A percentile compares a stretch with the other conserved stretches of the same genome.
Evolutionary conservation across 2,329 filamentous ascomycete species (phyloP).

Genomic region (Xylariaceae sp.): DNA sequence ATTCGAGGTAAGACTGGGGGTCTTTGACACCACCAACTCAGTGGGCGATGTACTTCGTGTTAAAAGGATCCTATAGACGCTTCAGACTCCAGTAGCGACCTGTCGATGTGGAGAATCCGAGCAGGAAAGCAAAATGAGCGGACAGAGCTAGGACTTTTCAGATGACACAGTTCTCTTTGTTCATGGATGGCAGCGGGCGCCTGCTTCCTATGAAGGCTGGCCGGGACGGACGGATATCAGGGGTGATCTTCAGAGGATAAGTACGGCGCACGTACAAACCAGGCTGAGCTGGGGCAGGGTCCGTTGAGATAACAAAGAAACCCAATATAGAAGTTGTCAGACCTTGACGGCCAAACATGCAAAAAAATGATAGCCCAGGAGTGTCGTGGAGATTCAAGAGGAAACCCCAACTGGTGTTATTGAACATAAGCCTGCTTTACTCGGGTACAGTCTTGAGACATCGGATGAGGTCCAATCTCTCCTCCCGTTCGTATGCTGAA

Average conservation of each 20-base stretch:
- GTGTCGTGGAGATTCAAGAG: constrained; percentile 14
- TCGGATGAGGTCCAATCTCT: constrained; percentile 6
- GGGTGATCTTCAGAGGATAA: constrained; percentile 15
- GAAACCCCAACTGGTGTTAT: constrained; percentile 14
- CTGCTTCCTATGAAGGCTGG: constrained; percentile 23
- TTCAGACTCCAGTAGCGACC: too few species aligned
- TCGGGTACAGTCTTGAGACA: constrained; percentile 18
- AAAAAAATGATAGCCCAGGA: constrained; percentile 19
- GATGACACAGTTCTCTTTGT: constrained; percentile 30
- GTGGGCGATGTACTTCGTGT: too few species aligned
- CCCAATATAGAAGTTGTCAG: constrained; percentile 23
- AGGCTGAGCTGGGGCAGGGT: constrained; percentile 20
- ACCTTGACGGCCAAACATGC: constrained; percentile 15
- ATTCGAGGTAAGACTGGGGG: too few species aligned
- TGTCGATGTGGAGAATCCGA: constrained; percentile 14
- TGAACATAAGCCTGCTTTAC: constrained; percentile 1
- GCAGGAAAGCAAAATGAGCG: constrained; percentile 19
- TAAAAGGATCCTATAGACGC: too few species aligned
- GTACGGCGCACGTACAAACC: constrained; percentile 17
- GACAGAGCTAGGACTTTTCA: constrained; percentile 20
- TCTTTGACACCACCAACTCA: too few species aligned
- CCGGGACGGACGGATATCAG: constrained; percentile 17
- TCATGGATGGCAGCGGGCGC: constrained; percentile 20
- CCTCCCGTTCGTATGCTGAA: constrained; percentile 10
- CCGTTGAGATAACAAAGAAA: constrained; percentile 26